Conservation (phyloP, 129 eudicot species). For the Apium graveolens region DNA sequence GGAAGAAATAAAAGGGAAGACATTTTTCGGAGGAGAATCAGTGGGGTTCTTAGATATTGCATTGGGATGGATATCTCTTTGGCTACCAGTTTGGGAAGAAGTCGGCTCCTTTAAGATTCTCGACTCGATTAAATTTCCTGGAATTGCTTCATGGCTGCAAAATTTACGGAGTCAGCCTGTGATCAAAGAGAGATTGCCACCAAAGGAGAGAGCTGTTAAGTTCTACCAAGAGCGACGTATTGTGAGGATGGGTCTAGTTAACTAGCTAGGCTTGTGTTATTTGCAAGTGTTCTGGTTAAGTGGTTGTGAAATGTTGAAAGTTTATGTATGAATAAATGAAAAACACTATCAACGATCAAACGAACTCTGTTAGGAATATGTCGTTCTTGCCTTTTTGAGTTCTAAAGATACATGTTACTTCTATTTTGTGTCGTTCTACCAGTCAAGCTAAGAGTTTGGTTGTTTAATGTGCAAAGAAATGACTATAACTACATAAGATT, state of each 20-base stretch:
- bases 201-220: conserved; percentile 9
- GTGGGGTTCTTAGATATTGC: not conserved
- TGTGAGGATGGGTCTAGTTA: not conserved
- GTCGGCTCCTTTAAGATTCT: not conserved
- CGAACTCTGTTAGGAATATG: too few relatives aligned
- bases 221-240: conserved; percentile 8
- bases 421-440: not conserved
- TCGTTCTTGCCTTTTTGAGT: too few relatives aligned
- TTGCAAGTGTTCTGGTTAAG: not conserved
- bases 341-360: too few relatives aligned
- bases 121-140: not conserved
- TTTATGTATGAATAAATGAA: too few relatives aligned
- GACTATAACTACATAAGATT: not conserved
- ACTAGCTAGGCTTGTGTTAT: not conserved
- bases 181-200: conserved; percentile 17
- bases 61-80: conserved; percentile 16
- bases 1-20: conserved; percentile 12
- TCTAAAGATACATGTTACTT: not conserved
- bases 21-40: conserved; percentile 29
- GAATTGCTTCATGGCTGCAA: conserved; percentile 13
- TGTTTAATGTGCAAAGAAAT: not conserved
- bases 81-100: conserved; percentile 8
- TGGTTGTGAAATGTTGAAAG: too few relatives aligned
- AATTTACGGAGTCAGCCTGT: conserved; percentile 14
- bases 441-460: not conserved